Percentiles rank a stretch among this genome's conserved stretches.
Evolutionary conservation across 768 basidiomycete genomes (phyloP).

Genomic region (Tulasnella sp.): DNA sequence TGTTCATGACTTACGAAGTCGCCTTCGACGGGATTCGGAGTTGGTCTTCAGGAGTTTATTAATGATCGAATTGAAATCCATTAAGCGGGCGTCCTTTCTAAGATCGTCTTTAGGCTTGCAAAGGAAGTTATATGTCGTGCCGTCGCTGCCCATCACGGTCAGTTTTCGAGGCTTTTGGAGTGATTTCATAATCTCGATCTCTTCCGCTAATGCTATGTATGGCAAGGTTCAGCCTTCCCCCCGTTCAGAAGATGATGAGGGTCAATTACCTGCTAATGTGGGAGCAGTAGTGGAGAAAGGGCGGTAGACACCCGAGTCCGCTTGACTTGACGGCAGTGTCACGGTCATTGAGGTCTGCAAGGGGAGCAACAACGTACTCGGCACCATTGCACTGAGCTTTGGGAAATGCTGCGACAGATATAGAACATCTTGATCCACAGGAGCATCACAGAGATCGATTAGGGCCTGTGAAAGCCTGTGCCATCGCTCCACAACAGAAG

Average conservation of each 20-base stretch:
- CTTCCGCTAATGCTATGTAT: conserved; percentile 58
- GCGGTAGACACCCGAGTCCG: conserved; percentile 45
- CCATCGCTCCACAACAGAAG: conserved; percentile 42
- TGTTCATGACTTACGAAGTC: conserved; percentile 59
- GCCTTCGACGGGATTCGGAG: conserved; percentile 81
- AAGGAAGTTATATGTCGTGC: conserved; percentile 77
- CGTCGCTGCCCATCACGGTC: conserved; percentile 70
- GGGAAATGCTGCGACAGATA: conserved; percentile 41
- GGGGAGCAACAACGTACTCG: conserved; percentile 69
- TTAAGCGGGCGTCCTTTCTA: conserved; percentile 89
- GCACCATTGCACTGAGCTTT: conserved; percentile 42
- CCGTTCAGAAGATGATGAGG: background rate
- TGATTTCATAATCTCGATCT: conserved; percentile 84
- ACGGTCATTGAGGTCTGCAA: conserved; percentile 88
- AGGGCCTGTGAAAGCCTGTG: conserved; percentile 57
- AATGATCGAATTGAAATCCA: conserved; percentile 98
- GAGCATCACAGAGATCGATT: conserved; percentile 50
- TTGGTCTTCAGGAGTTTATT: conserved; percentile 92
- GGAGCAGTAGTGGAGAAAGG: conserved; percentile 74
- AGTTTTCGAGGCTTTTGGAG: conserved; percentile 87
- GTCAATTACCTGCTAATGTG: conserved; percentile 58
- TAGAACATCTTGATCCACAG: conserved; percentile 34
- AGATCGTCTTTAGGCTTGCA: conserved; percentile 97
- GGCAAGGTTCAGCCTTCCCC: too few relatives aligned
- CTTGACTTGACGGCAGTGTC: conserved; percentile 63